A percentile compares a stretch with the other conserved stretches of the same genome.
Evolutionary conservation across 1,284 basidiomycete species (phyloP).

Genomic region (Apiotrichum sp.): DNA sequence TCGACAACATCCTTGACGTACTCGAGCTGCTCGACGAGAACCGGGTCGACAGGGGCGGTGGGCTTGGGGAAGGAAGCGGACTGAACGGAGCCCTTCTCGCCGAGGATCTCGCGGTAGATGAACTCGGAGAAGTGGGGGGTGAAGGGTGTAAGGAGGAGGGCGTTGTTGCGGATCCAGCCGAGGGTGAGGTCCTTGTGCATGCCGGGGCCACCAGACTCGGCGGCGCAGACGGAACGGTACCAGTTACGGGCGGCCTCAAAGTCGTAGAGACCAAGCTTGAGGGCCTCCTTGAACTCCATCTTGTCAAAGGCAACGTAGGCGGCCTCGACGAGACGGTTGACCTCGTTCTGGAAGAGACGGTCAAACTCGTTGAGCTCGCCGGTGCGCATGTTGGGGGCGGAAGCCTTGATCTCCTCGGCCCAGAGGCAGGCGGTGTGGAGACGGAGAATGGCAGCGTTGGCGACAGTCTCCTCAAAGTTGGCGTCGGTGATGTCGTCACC

Average conservation of each 20-base stretch:
- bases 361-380: slow-evolving; percentile 62
- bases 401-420: slow-evolving; percentile 75
- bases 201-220: slow-evolving; percentile 56
- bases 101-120: slow-evolving; percentile 73
- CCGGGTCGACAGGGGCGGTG: slow-evolving; percentile 49
- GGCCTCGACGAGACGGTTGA: slow-evolving; percentile 74
- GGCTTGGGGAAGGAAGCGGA: slow-evolving; percentile 56
- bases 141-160: slow-evolving; percentile 77
- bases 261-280: slow-evolving; percentile 96
- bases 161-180: slow-evolving; percentile 73
- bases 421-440: slow-evolving; percentile 86
- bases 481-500: slow-evolving; percentile 93
- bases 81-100: slow-evolving; percentile 72
- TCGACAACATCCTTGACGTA: slow-evolving; percentile 53
- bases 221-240: slow-evolving; percentile 88
- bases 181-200: slow-evolving; percentile 77
- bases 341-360: slow-evolving; percentile 82
- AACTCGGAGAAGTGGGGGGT: slow-evolving; percentile 95
- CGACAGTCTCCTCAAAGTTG: slow-evolving; percentile 92
- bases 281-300: slow-evolving; percentile 89
- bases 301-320: slow-evolving; percentile 72
- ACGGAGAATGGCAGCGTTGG: slow-evolving; percentile 94
- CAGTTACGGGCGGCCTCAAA: slow-evolving; percentile 87
- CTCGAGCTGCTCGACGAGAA: slow-evolving; percentile 61
- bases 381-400: slow-evolving; percentile 62